Conservation (phyloP, 306 rosid species). For the Citrullus amarus region DNA sequence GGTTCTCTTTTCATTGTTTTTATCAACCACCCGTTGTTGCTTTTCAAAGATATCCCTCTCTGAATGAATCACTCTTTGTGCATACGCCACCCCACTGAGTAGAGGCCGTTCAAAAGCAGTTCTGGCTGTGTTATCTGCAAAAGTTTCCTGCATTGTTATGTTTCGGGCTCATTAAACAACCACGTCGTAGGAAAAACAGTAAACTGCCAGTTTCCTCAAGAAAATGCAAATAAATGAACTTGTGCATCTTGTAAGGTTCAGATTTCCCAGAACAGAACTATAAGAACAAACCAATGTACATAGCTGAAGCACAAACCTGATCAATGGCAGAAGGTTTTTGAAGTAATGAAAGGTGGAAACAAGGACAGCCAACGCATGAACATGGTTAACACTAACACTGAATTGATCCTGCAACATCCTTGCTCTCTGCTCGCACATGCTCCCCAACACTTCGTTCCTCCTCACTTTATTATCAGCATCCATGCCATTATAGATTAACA, state of each 20-base stretch:
- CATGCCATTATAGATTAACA: constrained; percentile 39
- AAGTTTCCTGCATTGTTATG: constrained; percentile 57
- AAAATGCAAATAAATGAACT: not conserved
- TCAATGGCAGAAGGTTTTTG: constrained; percentile 85
- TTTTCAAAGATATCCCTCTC: constrained; percentile 76
- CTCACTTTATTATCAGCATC: constrained; percentile 76
- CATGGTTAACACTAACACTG: constrained; percentile 92
- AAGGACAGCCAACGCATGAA: constrained; percentile 90
- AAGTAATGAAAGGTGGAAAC: constrained; percentile 92
- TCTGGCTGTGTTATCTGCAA: constrained; percentile 90
- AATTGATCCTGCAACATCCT: constrained; percentile 98
- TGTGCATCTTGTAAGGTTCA: not conserved
- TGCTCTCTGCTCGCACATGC: constrained; percentile 96
- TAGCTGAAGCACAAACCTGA: constrained; percentile 53
- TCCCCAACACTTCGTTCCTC: constrained; percentile 62
- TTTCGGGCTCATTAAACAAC: not conserved
- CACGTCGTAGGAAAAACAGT: not conserved
- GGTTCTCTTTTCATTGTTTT: constrained; percentile 85
- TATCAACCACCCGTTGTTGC: constrained; percentile 82
- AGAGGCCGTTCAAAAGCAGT: constrained; percentile 95
- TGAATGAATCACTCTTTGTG: constrained; percentile 61
- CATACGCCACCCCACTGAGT: constrained; percentile 92
- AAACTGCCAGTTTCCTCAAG: not conserved
- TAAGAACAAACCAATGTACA: not conserved
- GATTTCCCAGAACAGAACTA: not conserved